A percentile compares a stretch with the other conserved stretches of the same genome.
Conservation (phyloP, 306 rosid genomes). For the Echinosophora koreensis region DNA sequence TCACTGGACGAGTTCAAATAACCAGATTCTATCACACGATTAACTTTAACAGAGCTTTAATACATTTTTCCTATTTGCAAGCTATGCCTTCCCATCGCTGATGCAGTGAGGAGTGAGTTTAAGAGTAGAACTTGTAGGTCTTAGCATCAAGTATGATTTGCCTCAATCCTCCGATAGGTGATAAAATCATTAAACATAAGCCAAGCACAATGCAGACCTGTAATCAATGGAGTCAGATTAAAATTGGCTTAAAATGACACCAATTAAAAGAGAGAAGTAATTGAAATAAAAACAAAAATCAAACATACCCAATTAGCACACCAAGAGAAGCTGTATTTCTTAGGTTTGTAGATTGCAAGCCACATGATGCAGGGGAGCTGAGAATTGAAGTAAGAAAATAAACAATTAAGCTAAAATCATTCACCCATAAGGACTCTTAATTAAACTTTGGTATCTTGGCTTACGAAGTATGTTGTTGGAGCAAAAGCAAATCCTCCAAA, state of each 20-base stretch:
- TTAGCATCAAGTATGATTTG: conserved; percentile 67
- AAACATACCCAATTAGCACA: conserved; percentile 73
- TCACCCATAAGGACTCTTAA: not conserved
- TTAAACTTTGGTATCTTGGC: conserved; percentile 27
- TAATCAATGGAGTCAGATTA: conserved; percentile 40
- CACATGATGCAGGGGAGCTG: conserved; percentile 95
- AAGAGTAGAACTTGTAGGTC: conserved; percentile 68
- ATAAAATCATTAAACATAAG: conserved; percentile 60
- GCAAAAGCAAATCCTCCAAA: conserved; percentile 95
- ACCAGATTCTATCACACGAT: not conserved
- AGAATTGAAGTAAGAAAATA: conserved; percentile 28
- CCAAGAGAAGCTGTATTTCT: conserved; percentile 76
- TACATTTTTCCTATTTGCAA: not conserved
- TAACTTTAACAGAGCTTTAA: not conserved
- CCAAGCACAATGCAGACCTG: conserved; percentile 84
- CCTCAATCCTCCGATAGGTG: conserved; percentile 90
- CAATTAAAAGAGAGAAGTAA: conserved; percentile 6
- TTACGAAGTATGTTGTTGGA: conserved; percentile 88
- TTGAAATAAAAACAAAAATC: conserved; percentile 8
- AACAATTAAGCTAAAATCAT: not conserved
- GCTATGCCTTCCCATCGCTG: not conserved
- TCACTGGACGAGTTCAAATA: not conserved
- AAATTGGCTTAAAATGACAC: not conserved
- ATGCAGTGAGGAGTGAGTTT: conserved; percentile 23
- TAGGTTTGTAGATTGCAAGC: conserved; percentile 85